Evolutionary conservation across 2,329 filamentous ascomycete species (phyloP), one percentile per base, ranked within the genome.

Genomic region (Huntiella abstrusa): DNA sequence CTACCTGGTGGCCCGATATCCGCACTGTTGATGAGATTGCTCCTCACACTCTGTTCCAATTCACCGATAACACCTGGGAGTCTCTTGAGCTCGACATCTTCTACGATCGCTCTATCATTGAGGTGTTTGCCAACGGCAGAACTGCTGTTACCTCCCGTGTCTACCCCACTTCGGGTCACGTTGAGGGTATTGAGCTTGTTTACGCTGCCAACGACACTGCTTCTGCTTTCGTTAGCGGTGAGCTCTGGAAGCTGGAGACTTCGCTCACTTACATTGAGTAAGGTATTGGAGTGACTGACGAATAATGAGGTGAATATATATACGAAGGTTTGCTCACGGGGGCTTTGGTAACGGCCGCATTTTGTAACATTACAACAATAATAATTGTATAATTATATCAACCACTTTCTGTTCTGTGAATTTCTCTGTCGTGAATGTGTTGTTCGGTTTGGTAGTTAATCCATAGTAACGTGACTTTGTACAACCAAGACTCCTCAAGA

Each of bases 131-230:
- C 17, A 55, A 55, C 35, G 50, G 53, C 19, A 48, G 53, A 13
- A 54, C 53, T 16, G 53, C 53, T 12, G 45, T 55, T 12, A 54
- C 53, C 8, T 52, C 51, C 13, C 48, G 53, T 8, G 50, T 55
- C 16, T 55, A 54, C 41, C 53, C 52, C 17, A 43, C 44, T 8
- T 44, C 52, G 15, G 51, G 53, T 7, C 46, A 46, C 13, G 41
- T 49, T 7, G 22, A 40, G 12, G 48, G 43, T 5, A 28, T 52
- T 34, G 43, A 51, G 51, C 48, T 54, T 39, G 49, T 52, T 35
- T 53, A 53, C 43, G 43, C 19, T 13, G n/a, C 11, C 3, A 35
- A 36, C 33, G 47, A 46, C 16, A 36, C 33, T 12, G 36, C 13
- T 16, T 45, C 41, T 34, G 17, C 43, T 15, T 49, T 49, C 38